Conservation (phyloP, 2,329 filamentous ascomycete species). For the Dothidotthia symphoricarpi region DNA sequence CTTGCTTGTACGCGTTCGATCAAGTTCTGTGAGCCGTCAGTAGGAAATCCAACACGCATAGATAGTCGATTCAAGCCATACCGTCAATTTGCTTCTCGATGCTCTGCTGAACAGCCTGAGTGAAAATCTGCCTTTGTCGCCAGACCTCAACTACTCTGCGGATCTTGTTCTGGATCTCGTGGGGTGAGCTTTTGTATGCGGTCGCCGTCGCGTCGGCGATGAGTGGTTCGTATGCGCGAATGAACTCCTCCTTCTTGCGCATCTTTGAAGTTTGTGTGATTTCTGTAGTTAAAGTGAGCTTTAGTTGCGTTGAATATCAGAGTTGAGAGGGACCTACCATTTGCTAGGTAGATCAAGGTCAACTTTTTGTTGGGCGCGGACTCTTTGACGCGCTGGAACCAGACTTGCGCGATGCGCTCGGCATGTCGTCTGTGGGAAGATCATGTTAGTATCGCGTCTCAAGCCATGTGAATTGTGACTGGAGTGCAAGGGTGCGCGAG, state of each 20-base stretch:
- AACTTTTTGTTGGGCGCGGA: slow-evolving; percentile 81
- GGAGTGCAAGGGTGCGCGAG: too few relatives aligned
- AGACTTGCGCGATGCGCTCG: slow-evolving; percentile 85
- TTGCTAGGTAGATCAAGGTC: slow-evolving; percentile 90
- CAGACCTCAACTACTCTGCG: slow-evolving; percentile 91
- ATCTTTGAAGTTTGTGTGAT: slow-evolving; percentile 95
- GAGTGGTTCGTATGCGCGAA: slow-evolving; percentile 84
- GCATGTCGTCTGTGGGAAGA: slow-evolving; percentile 70
- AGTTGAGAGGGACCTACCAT: slow-evolving; percentile 59
- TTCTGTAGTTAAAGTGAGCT: slow-evolving; percentile 55
- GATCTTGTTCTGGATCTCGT: slow-evolving; percentile 85
- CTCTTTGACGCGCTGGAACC: slow-evolving; percentile 86
- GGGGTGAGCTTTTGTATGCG: slow-evolving; percentile 82
- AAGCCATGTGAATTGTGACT: background rate
- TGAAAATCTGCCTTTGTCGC: slow-evolving; percentile 84
- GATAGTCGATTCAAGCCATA: slow-evolving; percentile 42
- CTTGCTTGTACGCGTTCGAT: slow-evolving; percentile 55
- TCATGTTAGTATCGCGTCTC: slow-evolving; percentile 17
- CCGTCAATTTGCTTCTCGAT: slow-evolving; percentile 79
- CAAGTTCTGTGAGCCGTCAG: slow-evolving; percentile 48
- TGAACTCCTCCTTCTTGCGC: slow-evolving; percentile 86
- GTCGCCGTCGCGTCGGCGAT: slow-evolving; percentile 84
- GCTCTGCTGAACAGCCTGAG: slow-evolving; percentile 71
- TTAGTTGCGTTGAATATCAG: slow-evolving; percentile 4
- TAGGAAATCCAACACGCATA: background rate